Conservation (phyloP, 2,329 filamentous ascomycete species). For the Ophiocordyceps camponoti-rufipedis region DNA sequence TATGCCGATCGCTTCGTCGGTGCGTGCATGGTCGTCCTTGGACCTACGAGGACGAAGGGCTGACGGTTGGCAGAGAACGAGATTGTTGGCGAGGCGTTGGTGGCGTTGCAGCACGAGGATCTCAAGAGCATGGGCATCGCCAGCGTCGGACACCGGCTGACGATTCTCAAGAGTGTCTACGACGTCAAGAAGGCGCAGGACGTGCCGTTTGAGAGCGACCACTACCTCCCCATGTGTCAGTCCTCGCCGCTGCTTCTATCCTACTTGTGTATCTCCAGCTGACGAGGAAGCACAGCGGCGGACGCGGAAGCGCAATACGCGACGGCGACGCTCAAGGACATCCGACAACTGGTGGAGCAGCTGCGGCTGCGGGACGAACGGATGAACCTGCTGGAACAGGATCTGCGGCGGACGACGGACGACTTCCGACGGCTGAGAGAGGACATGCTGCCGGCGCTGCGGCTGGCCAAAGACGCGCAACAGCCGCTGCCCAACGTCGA, state of each 20-base stretch:
- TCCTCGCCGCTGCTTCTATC: not conserved
- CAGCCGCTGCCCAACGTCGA: conserved; percentile 55
- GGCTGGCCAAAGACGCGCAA: conserved; percentile 78
- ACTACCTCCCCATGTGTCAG: conserved; percentile 81
- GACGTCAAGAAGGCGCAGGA: conserved; percentile 92
- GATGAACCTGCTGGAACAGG: conserved; percentile 65
- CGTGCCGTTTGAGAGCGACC: conserved; percentile 75
- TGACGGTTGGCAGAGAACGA: conserved; percentile 52
- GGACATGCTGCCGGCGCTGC: conserved; percentile 78
- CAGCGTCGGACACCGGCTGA: conserved; percentile 86
- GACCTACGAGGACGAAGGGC: not conserved
- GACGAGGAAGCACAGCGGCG: conserved; percentile 40
- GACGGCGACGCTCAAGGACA: conserved; percentile 80
- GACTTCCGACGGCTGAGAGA: conserved; percentile 80
- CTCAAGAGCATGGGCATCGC: conserved; percentile 86
- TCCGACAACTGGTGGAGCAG: conserved; percentile 77
- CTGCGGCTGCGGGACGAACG: conserved; percentile 80
- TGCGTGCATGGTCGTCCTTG: conserved; percentile 25
- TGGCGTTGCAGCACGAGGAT: conserved; percentile 79
- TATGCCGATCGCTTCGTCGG: conserved; percentile 73
- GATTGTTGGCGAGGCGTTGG: conserved; percentile 79
- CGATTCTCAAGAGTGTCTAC: conserved; percentile 89
- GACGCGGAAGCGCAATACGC: conserved; percentile 75
- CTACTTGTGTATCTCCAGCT: not conserved
- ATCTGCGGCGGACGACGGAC: conserved; percentile 67